Base-by-base conservation (phyloP, 345 rosid species). In the Trapa incisa region DNA sequence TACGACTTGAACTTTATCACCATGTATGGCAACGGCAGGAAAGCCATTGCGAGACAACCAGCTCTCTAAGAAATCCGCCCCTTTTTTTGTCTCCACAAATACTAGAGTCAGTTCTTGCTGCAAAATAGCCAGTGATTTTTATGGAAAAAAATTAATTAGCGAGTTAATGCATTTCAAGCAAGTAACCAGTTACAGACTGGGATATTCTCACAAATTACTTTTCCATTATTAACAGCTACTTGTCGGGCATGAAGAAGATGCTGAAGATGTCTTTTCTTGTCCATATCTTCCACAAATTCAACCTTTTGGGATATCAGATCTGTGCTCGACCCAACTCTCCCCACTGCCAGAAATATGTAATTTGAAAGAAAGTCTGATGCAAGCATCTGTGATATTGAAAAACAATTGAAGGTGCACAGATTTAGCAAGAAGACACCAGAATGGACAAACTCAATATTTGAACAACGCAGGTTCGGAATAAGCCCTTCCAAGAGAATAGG, bases 11-110 rank as follows among this genome's bases (percentile, higher is more conserved):
- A 78, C 72, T 78, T 80, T 84, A 71, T 84, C 88, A 39, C 84
- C 86, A 68, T 84, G 86, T 62, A 84, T 82, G 41, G 84, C 82
- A 16, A 65, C 74, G 14, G 88, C 84, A 1, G 76, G 75, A 62
- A 78, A 77, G 63, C 84, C 84, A 68, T 56, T 80, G 64, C 7
- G 72, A 36, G 3, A 69, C 74, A 84, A 60, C 78, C 80, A 82
- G 12, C 65, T 62, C 66, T 76, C 86, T 29, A 84, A 72, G 66
- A 78, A 74, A 82, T 84, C 88, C 0, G 88, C 88, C 17, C 86
- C 86, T 69, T 73, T 73, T 67, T 84, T 84, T 0, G 88, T 84
- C 75, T 84, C 84, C 66, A 82, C 84, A 72, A 84, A 84, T 56
- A 84, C 72, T 36, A 84, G 69, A 50, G 88, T 84, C 68, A 84